Conservation (phyloP, 2,329 filamentous ascomycete species). For the Fusarium sp. region DNA sequence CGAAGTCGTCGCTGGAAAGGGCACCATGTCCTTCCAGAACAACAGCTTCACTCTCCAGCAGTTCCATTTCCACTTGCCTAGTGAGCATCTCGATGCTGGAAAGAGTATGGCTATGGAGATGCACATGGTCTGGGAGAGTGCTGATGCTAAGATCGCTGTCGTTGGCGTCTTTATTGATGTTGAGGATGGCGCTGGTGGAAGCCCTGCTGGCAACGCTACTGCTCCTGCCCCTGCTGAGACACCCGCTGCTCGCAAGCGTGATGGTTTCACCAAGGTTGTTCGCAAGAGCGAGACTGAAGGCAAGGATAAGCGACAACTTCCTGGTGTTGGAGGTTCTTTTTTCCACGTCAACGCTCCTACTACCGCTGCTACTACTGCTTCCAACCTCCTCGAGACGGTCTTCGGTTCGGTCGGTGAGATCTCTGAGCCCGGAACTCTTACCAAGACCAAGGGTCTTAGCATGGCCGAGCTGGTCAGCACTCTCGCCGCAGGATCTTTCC, state of each 20-base stretch:
- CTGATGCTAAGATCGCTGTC: conserved; percentile 42
- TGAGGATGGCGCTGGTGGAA: conserved; percentile 18
- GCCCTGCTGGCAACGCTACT: conserved; percentile 3
- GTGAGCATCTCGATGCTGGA: conserved; percentile 63
- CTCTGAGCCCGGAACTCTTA: conserved; percentile 51
- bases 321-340: conserved; percentile 4
- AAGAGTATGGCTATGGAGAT: conserved; percentile 45
- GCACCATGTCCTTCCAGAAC: conserved; percentile 51
- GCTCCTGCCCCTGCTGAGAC: not conserved
- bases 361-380: conserved; percentile 10
- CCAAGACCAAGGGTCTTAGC: conserved; percentile 51
- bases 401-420: conserved; percentile 46
- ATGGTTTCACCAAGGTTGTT: conserved; percentile 2
- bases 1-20: conserved; percentile 54
- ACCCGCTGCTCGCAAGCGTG: not conserved
- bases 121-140: conserved; percentile 45
- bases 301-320: conserved; percentile 17
- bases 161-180: conserved; percentile 42
- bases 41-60: conserved; percentile 58
- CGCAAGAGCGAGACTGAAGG: not conserved
- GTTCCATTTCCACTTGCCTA: conserved; percentile 70
- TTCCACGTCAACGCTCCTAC: conserved; percentile 9
- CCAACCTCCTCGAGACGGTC: conserved; percentile 49
- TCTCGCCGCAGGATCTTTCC: conserved; percentile 45
- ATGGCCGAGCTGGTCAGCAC: conserved; percentile 51